Conservation (phyloP, 495 filamentous ascomycete species). For the Aspergillus baeticus region DNA sequence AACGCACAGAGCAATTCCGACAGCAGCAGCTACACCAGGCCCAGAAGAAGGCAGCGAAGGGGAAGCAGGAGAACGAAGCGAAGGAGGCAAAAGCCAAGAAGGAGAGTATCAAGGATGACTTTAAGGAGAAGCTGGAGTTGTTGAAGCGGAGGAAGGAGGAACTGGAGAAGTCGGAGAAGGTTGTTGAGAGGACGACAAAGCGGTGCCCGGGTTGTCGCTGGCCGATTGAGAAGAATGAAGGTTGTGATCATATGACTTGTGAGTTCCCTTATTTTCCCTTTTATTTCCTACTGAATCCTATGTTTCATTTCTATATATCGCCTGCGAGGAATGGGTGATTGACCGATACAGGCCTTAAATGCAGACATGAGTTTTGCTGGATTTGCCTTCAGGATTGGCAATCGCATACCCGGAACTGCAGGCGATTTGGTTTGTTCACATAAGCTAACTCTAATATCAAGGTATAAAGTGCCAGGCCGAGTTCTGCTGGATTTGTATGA, state of each 20-base stretch:
- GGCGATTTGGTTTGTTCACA: background rate
- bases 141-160: conserved; percentile 7
- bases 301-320: background rate
- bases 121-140: conserved; percentile 5
- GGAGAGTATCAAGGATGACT: conserved; percentile 4
- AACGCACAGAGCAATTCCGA: background rate
- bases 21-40: conserved; percentile 2
- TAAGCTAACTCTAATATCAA: conserved; percentile 3
- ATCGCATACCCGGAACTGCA: conserved; percentile 12
- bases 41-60: conserved; percentile 3
- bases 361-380: conserved; percentile 12
- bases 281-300: background rate
- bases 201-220: conserved; percentile 12
- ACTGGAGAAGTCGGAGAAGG: conserved; percentile 2
- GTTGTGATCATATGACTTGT: conserved; percentile 18
- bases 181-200: conserved; percentile 12
- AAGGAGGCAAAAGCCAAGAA: background rate
- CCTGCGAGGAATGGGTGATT: background rate
- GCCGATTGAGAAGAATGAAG: conserved; percentile 17
- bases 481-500: conserved; percentile 13
- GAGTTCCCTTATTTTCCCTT: background rate
- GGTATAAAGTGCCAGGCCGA: conserved; percentile 14
- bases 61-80: conserved; percentile 5
- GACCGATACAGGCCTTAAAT: conserved; percentile 13
- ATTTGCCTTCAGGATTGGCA: conserved; percentile 5